These are phyloP conservation scores for Nitzschia sp. DNA, from an alignment of 108 stramenopile species.

Conservation along the genomic window DNA sequence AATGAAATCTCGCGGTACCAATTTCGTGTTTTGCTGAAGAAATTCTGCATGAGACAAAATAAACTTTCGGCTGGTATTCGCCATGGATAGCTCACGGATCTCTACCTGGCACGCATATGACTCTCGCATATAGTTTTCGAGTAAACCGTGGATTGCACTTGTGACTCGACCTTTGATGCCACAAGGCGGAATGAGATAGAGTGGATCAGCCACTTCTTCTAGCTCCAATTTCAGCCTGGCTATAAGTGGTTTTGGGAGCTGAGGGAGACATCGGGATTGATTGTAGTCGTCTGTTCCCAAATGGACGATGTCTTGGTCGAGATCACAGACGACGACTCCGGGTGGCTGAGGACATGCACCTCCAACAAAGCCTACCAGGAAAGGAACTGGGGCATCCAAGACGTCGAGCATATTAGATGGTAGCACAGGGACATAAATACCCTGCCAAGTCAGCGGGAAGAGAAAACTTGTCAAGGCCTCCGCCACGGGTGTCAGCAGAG, in stretches of 20 bases:
- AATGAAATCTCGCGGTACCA: neutral
- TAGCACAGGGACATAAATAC: conserved; percentile 73
- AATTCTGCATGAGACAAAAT: conserved; percentile 9
- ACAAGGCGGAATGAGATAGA: conserved; percentile 23
- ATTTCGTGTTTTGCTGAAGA: neutral
- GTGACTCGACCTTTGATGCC: conserved; percentile 38
- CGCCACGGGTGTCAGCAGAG: conserved; percentile 71
- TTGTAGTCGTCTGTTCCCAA: conserved; percentile 52
- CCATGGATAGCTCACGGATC: neutral
- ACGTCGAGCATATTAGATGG: conserved; percentile 73
- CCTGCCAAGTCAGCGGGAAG: conserved; percentile 86
- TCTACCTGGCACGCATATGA: conserved; percentile 21
- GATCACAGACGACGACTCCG: conserved; percentile 75
- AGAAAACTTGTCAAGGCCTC: conserved; percentile 80
- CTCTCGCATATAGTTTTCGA: conserved; percentile 28
- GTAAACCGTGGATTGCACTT: neutral
- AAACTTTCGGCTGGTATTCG: conserved; percentile 8
- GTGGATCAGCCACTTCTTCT: conserved; percentile 41
- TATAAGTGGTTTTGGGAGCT: conserved; percentile 58
- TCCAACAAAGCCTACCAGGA: conserved; percentile 74
- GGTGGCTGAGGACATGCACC: conserved; percentile 13
- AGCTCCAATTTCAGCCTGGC: conserved; percentile 65
- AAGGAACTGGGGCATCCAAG: conserved; percentile 86
- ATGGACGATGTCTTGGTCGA: conserved; percentile 75
- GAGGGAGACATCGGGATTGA: conserved; percentile 27